A percentile compares a stretch with the other conserved stretches of the same genome.
Conservation (phyloP, 495 filamentous ascomycete genomes). For the Lophiostoma macrostomum region DNA sequence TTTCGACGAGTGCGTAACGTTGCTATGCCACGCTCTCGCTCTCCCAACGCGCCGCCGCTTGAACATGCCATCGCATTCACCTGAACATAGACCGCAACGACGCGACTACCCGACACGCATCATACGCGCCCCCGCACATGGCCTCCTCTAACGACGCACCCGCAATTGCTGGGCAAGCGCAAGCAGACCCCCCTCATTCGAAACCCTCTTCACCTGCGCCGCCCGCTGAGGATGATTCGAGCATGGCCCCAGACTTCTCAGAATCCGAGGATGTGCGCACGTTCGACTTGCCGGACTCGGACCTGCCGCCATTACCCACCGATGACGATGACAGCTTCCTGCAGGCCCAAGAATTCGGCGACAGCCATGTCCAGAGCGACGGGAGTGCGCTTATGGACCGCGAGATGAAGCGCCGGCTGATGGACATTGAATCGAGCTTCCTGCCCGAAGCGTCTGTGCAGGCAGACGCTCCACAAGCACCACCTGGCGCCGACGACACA, state of each 20-base stretch:
- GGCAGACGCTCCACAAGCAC: slow-evolving; percentile 38
- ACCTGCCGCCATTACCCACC: slow-evolving; percentile 33
- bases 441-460: slow-evolving; percentile 54
- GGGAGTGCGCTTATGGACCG: slow-evolving; percentile 59
- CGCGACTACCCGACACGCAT: neutral
- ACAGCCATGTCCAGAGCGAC: slow-evolving; percentile 27
- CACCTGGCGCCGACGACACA: slow-evolving; percentile 56
- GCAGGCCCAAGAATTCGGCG: slow-evolving; percentile 18
- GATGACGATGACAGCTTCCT: slow-evolving; percentile 32
- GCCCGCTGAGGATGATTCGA: slow-evolving; percentile 7
- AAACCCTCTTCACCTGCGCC: slow-evolving; percentile 8
- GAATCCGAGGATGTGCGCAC: slow-evolving; percentile 19
- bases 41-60: too few relatives aligned
- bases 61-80: neutral
- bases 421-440: slow-evolving; percentile 89
- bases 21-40: neutral
- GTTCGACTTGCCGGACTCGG: slow-evolving; percentile 30
- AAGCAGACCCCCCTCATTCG: slow-evolving; percentile 6
- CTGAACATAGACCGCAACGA: neutral
- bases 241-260: slow-evolving; percentile 17
- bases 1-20: too few relatives aligned
- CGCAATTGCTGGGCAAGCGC: slow-evolving; percentile 6
- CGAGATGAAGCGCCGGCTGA: slow-evolving; percentile 65
- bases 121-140: slow-evolving; percentile 6
- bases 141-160: slow-evolving; percentile 1